phyloP scores from a whole-genome alignment of 495 filamentous ascomycete genomes.

The Talaromyces nanjingensis region DNA sequence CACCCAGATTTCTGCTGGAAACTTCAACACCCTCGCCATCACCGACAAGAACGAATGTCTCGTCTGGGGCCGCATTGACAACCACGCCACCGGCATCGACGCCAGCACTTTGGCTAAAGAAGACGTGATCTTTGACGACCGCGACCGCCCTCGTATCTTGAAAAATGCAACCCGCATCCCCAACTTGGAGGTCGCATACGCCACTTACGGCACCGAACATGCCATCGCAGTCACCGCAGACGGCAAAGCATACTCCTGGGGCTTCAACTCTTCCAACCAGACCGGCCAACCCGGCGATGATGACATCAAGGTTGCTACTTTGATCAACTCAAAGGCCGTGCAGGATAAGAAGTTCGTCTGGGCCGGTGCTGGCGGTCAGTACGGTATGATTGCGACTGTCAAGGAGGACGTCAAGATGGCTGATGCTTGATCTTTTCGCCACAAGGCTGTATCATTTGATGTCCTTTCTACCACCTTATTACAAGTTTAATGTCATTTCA shows the following conservation, averaged over 20 bases:
- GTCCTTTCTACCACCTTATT: not conserved
- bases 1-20: slow-evolving; percentile 52
- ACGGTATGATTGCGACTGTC: slow-evolving; percentile 45
- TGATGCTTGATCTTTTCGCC: not conserved
- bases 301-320: slow-evolving; percentile 50
- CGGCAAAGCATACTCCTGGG: slow-evolving; percentile 56
- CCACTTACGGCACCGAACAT: slow-evolving; percentile 47
- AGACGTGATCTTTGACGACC: slow-evolving; percentile 51
- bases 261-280: slow-evolving; percentile 58
- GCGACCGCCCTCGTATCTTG: slow-evolving; percentile 50
- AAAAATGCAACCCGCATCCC: slow-evolving; percentile 36
- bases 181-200: slow-evolving; percentile 26
- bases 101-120: slow-evolving; percentile 42
- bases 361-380: slow-evolving; percentile 58
- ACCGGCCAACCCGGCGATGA: slow-evolving; percentile 52
- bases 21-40: slow-evolving; percentile 60
- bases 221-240: slow-evolving; percentile 48
- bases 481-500: slow-evolving; percentile 1
- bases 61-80: slow-evolving; percentile 64
- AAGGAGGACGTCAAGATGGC: not conserved
- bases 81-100: slow-evolving; percentile 52
- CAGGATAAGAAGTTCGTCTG: slow-evolving; percentile 47
- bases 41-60: slow-evolving; percentile 56
- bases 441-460: not conserved
- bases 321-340: slow-evolving; percentile 54